Percentiles rank a stretch among this genome's conserved stretches.
phyloP scores from a whole-genome alignment of 805 yeast genomes.

The Teunomyces tritomae region DNA sequence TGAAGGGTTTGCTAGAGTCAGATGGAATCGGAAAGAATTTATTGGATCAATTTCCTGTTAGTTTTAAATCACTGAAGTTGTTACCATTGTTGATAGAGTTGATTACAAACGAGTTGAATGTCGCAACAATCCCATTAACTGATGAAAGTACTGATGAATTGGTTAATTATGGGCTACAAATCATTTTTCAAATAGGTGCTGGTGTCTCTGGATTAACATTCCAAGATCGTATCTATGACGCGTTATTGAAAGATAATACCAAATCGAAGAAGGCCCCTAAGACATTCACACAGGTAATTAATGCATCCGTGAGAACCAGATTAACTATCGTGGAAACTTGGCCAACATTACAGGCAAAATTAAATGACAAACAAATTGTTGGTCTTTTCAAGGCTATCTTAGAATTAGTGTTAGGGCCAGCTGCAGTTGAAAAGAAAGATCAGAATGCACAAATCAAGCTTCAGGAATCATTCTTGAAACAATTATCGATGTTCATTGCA shows the following conservation, averaged over 20 bases:
- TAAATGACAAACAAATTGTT: constrained; percentile 52
- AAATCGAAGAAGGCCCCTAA: constrained; percentile 20
- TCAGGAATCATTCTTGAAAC: constrained; percentile 53
- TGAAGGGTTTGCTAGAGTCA: constrained; percentile 57
- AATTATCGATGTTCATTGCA: constrained; percentile 40
- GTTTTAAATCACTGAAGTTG: constrained; percentile 64
- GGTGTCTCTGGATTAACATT: constrained; percentile 75
- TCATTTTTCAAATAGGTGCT: constrained; percentile 61
- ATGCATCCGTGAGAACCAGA: constrained; percentile 31
- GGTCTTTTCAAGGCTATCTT: constrained; percentile 46
- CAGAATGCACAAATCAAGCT: constrained; percentile 31
- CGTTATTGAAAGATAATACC: constrained; percentile 26
- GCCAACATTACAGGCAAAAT: constrained; percentile 43
- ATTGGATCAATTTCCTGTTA: constrained; percentile 34
- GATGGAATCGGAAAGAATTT: constrained; percentile 15
- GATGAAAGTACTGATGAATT: constrained; percentile 34
- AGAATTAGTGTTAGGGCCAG: constrained; percentile 28
- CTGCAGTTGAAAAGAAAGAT: constrained; percentile 26
- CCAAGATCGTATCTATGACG: constrained; percentile 62
- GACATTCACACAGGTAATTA: constrained; percentile 25
- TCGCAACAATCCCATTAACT: constrained; percentile 16
- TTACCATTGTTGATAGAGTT: constrained; percentile 64
- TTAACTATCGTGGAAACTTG: constrained; percentile 44
- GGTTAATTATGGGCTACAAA: constrained; percentile 47
- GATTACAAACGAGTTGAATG: constrained; percentile 38